Percentiles rank a stretch among this genome's conserved stretches.
These are phyloP conservation scores for Ogataea allantospora DNA, from an alignment of 805 yeast genomes.

Conservation along the genomic window DNA sequence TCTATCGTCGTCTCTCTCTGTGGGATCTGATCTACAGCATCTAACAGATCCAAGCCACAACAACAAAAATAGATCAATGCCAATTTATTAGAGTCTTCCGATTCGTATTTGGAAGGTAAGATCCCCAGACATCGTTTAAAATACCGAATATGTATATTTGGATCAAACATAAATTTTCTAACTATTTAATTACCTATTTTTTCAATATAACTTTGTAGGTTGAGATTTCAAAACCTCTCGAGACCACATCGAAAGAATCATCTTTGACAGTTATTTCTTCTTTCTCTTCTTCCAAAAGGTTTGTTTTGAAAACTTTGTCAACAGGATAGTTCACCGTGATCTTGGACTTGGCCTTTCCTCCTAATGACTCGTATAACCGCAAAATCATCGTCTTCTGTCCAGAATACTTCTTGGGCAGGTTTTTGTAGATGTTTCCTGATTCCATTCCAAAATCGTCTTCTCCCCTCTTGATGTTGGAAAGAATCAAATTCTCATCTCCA, in stretches of 20 bases:
- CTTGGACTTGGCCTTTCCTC: conserved; percentile 64
- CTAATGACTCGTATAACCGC: conserved; percentile 84
- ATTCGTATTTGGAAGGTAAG: conserved; percentile 49
- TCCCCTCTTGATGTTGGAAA: conserved; percentile 81
- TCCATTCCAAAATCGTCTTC: conserved; percentile 62
- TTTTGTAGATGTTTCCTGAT: conserved; percentile 31
- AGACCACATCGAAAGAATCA: conserved; percentile 38
- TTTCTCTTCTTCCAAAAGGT: conserved; percentile 56
- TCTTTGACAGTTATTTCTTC: conserved; percentile 31
- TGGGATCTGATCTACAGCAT: conserved; percentile 29
- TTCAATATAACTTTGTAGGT: conserved; percentile 50
- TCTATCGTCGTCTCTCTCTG: conserved; percentile 35
- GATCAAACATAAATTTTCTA: conserved; percentile 12
- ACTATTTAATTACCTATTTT: conserved; percentile 1
- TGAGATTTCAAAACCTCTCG: conserved; percentile 80
- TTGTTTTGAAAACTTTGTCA: conserved; percentile 50
- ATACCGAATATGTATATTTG: conserved; percentile 28
- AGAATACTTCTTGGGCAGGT: conserved; percentile 41
- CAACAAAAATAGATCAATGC: conserved; percentile 71
- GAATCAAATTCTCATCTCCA: conserved; percentile 60
- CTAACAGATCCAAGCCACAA: conserved; percentile 53
- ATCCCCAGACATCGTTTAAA: conserved; percentile 32
- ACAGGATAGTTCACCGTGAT: conserved; percentile 48
- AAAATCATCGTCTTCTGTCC: conserved; percentile 57
- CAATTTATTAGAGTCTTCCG: conserved; percentile 67